Conservation (phyloP, 495 filamentous ascomycete genomes). For the Chaetomium tenue region DNA sequence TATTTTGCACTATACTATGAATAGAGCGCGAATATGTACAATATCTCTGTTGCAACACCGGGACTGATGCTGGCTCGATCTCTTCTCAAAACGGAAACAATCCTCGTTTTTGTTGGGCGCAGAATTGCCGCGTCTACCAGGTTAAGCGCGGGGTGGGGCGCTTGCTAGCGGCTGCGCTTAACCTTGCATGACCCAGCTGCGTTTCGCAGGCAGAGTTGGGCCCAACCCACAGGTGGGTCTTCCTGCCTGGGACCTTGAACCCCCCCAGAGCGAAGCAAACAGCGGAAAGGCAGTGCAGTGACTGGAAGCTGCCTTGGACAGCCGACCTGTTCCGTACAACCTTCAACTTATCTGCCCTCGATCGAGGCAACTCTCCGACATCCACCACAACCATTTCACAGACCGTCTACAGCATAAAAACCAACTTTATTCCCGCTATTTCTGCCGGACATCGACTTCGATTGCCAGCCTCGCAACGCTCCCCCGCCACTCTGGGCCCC, state of each 20-base stretch:
- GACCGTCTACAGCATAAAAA: not conserved
- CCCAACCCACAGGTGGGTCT: conserved; percentile 11
- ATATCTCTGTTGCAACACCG: too few relatives aligned
- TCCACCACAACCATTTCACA: not conserved
- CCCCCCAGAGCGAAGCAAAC: not conserved
- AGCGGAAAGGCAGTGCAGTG: conserved; percentile 5
- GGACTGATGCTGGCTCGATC: too few relatives aligned
- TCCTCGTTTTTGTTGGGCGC: not conserved
- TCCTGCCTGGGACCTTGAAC: conserved; percentile 19
- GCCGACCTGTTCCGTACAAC: not conserved
- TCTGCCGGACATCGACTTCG: not conserved
- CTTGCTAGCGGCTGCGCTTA: conserved; percentile 16
- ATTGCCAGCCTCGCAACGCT: not conserved
- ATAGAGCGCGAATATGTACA: too few relatives aligned
- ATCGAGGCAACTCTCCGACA: not conserved
- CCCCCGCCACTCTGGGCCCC: conserved; percentile 11
- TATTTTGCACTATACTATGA: too few relatives aligned
- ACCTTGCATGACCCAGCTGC: conserved; percentile 1
- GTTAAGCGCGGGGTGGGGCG: not conserved
- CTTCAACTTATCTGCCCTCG: not conserved
- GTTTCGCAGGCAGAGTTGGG: conserved; percentile 3
- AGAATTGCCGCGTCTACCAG: not conserved
- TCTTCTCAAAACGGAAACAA: not conserved
- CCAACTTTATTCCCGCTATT: not conserved
- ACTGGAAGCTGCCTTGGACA: conserved; percentile 10